These are phyloP conservation scores for Cyathus striatus DNA, from an alignment of 768 basidiomycete species.

Conservation along the genomic window DNA sequence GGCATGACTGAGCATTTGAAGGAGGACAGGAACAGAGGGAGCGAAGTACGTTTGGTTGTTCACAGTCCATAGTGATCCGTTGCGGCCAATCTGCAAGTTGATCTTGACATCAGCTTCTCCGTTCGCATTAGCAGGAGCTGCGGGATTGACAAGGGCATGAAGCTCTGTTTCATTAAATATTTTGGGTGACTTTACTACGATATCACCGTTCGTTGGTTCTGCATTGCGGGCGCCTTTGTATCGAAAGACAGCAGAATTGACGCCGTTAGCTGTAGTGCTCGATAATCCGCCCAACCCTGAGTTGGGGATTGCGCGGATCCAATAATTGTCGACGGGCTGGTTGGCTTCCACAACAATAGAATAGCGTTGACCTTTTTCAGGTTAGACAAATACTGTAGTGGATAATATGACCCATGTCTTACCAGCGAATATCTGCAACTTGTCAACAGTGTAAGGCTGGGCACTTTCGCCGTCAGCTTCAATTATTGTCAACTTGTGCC, in stretches of 20 bases:
- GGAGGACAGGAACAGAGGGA: constrained; percentile 4
- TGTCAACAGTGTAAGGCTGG: constrained; percentile 30
- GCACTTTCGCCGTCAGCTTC: constrained; percentile 39
- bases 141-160: constrained; percentile 11
- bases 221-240: constrained; percentile 31
- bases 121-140: constrained; percentile 17
- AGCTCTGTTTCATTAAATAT: constrained; percentile 15
- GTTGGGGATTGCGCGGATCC: constrained; percentile 37
- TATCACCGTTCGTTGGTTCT: constrained; percentile 15
- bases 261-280: constrained; percentile 8
- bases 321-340: constrained; percentile 30
- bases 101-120: constrained; percentile 16
- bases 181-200: constrained; percentile 1
- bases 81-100: constrained; percentile 11
- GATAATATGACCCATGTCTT: background rate
- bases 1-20: constrained; percentile 5
- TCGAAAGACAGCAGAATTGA: constrained; percentile 39
- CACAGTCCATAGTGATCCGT: constrained; percentile 9
- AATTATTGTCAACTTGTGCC: constrained; percentile 39
- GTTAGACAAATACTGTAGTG: background rate
- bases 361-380: constrained; percentile 31
- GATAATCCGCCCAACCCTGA: constrained; percentile 2
- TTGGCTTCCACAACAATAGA: constrained; percentile 34
- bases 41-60: constrained; percentile 6
- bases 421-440: constrained; percentile 36